Conservation (phyloP, 148 eudicot genomes). For the Dianthus caryophyllus region DNA sequence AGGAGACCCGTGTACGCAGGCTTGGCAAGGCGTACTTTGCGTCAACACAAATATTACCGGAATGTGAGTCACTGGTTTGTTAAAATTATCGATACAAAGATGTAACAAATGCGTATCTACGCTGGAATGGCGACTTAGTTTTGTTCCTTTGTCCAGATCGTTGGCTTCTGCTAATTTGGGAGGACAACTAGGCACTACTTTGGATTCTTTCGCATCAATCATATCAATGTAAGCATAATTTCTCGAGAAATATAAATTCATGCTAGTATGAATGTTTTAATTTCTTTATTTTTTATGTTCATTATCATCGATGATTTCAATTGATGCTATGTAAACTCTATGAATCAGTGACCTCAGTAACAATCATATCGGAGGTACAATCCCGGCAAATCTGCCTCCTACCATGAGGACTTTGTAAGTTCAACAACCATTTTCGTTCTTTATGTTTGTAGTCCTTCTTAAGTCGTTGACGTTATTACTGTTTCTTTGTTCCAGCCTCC, state of each 20-base stretch:
- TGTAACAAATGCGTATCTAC: not conserved
- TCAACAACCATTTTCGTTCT: not conserved
- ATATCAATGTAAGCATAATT: slow-evolving; percentile 65
- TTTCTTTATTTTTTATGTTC: too few relatives aligned
- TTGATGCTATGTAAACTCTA: slow-evolving; percentile 10
- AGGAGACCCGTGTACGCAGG: slow-evolving; percentile 82
- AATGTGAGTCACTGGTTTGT: slow-evolving; percentile 39
- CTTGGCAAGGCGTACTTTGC: slow-evolving; percentile 96
- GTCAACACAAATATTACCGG: slow-evolving; percentile 75
- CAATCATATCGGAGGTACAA: slow-evolving; percentile 84
- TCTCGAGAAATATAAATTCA: slow-evolving; percentile 4
- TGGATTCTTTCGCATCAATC: slow-evolving; percentile 59
- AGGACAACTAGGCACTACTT: slow-evolving; percentile 54
- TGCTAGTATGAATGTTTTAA: slow-evolving; percentile 7
- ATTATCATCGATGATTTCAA: too few relatives aligned
- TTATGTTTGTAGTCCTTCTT: not conserved
- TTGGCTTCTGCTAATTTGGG: slow-evolving; percentile 61
- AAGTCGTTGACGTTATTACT: not conserved
- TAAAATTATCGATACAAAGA: not conserved
- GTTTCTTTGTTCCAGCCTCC: slow-evolving; percentile 36
- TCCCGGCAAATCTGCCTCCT: slow-evolving; percentile 72
- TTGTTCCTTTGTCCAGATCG: slow-evolving; percentile 41
- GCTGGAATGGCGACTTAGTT: slow-evolving; percentile 7
- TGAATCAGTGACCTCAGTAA: slow-evolving; percentile 70
- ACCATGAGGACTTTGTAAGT: slow-evolving; percentile 80